Evolutionary conservation across 2,329 filamentous ascomycete genomes (phyloP).

Genomic region (Trichoderma arundinaceum): DNA sequence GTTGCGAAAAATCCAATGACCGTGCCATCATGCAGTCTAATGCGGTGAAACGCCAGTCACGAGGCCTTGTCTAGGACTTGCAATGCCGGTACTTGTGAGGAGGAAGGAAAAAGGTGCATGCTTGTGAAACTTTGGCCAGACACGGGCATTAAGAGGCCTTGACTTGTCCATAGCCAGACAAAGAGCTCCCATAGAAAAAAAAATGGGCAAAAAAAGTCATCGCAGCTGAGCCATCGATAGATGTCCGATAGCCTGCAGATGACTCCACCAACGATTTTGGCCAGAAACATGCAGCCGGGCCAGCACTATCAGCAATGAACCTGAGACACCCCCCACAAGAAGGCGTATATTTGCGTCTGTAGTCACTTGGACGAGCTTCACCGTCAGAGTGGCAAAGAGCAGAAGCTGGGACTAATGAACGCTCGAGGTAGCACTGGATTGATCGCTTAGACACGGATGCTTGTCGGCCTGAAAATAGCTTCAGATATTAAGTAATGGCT

Average conservation of each 20-base stretch:
- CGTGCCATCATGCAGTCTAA: conserved; percentile 17
- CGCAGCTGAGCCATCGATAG: conserved; percentile 9
- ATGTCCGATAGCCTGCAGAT: conserved; percentile 18
- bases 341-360: neutral
- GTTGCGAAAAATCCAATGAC: conserved; percentile 13
- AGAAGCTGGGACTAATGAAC: neutral
- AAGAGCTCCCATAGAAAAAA: neutral
- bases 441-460: conserved; percentile 6
- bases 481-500: neutral
- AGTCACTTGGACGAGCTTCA: conserved; percentile 7
- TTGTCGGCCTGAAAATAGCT: conserved; percentile 19
- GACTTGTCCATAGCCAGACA: neutral
- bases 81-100: neutral
- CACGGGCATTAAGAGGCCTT: neutral
- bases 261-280: conserved; percentile 18
- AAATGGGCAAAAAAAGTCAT: neutral
- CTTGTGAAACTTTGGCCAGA: neutral
- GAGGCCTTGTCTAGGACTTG: conserved; percentile 14
- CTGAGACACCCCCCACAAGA: neutral
- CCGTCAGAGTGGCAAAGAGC: conserved; percentile 21
- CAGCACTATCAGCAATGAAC: neutral
- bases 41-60: conserved; percentile 28
- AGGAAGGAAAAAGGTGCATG: neutral
- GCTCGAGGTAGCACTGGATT: neutral
- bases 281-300: neutral